Percentiles rank a stretch among this genome's conserved stretches.
phyloP scores from a whole-genome alignment of 441 rosid genomes.

The Populus hybrid region DNA sequence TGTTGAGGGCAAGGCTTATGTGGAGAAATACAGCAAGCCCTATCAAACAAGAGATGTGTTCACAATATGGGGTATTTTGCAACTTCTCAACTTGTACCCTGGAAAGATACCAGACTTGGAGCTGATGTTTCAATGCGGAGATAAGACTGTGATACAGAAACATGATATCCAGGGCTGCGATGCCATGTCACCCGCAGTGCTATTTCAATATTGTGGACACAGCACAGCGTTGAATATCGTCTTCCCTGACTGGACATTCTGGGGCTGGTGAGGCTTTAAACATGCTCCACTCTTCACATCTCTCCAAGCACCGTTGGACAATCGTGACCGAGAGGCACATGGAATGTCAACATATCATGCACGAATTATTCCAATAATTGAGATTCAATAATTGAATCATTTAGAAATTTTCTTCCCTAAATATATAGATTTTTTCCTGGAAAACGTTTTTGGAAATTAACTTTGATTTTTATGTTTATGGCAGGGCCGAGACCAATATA shows the following conservation, averaged over 20 bases:
- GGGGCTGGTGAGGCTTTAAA: constrained; percentile 56
- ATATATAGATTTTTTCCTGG: too few relatives aligned
- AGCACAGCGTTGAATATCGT: constrained; percentile 37
- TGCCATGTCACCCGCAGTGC: constrained; percentile 38
- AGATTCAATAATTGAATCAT: background rate
- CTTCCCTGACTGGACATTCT: constrained; percentile 74
- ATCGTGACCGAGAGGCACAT: background rate
- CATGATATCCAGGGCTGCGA: constrained; percentile 24
- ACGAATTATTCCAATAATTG: background rate
- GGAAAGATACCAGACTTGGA: constrained; percentile 61
- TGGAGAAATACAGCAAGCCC: constrained; percentile 32
- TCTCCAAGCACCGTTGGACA: background rate
- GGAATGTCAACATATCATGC: background rate
- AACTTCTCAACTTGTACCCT: constrained; percentile 59
- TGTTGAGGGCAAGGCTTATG: constrained; percentile 44
- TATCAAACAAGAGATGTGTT: constrained; percentile 62
- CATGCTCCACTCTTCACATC: background rate
- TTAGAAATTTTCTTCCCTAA: background rate
- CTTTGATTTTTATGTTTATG: background rate
- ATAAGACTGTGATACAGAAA: constrained; percentile 40
- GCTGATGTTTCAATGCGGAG: constrained; percentile 60
- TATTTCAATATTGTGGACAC: constrained; percentile 56
- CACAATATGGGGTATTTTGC: constrained; percentile 66
- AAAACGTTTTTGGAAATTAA: too few relatives aligned
- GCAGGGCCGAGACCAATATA: constrained; percentile 48